These are phyloP conservation scores for Emericellopsis cladophorae DNA, from an alignment of 2,329 filamentous ascomycete genomes.

Conservation along the genomic window DNA sequence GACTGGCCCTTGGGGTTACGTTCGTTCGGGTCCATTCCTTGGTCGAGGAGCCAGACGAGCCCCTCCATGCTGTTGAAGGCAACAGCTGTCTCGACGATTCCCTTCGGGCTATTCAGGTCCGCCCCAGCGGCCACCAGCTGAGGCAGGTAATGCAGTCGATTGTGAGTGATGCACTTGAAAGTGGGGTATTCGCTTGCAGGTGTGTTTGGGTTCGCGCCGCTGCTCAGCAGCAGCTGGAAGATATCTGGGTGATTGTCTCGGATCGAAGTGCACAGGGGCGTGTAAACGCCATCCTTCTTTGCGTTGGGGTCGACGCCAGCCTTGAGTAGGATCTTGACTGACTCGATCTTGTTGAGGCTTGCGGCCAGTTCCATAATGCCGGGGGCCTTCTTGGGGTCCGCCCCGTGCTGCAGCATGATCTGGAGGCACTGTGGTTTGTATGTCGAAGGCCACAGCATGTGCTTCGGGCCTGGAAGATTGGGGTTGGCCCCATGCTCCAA, in stretches of 20 bases:
- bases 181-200: slow-evolving; percentile 51
- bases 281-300: slow-evolving; percentile 55
- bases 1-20: slow-evolving; percentile 44
- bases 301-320: slow-evolving; percentile 47
- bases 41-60: slow-evolving; percentile 45
- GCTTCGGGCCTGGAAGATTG: slow-evolving; percentile 56
- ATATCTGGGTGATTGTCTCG: slow-evolving; percentile 53
- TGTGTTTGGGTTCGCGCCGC: slow-evolving; percentile 50
- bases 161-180: slow-evolving; percentile 58
- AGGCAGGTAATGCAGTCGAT: slow-evolving; percentile 47
- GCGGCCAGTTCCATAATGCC: slow-evolving; percentile 53
- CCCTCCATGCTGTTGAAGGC: slow-evolving; percentile 48
- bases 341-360: slow-evolving; percentile 51
- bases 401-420: slow-evolving; percentile 44
- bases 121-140: slow-evolving; percentile 46
- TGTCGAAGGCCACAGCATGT: slow-evolving; percentile 54
- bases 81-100: slow-evolving; percentile 54
- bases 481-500: slow-evolving; percentile 48
- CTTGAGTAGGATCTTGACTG: slow-evolving; percentile 42
- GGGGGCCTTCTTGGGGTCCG: slow-evolving; percentile 45
- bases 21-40: slow-evolving; percentile 48
- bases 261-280: slow-evolving; percentile 55
- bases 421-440: slow-evolving; percentile 46
- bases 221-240: slow-evolving; percentile 41
- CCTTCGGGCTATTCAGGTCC: slow-evolving; percentile 45